These are phyloP conservation scores for Vinca major DNA, from an alignment of 305 asterid genomes.

Conservation along the genomic window DNA sequence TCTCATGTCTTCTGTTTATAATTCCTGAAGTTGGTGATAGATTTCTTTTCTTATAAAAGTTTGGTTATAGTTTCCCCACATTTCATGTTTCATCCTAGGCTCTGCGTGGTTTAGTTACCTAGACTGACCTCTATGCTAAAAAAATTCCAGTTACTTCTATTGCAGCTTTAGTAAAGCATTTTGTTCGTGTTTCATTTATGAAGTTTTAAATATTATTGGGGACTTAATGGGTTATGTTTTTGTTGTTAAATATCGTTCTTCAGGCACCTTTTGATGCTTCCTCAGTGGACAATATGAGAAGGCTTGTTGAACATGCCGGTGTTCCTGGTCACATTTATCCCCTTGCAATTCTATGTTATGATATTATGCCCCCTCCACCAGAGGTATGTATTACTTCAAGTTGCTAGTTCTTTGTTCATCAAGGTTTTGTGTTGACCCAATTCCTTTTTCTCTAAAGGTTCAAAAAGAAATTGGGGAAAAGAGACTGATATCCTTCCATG, in stretches of 20 bases:
- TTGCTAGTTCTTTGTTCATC: constrained; percentile 4
- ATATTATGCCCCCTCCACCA: constrained; percentile 83
- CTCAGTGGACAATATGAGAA: constrained; percentile 78
- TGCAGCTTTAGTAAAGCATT: background rate
- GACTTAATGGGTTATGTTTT: too few species aligned
- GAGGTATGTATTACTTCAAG: constrained; percentile 35
- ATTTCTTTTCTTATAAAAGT: background rate
- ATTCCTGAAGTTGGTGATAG: background rate
- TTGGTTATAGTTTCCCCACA: background rate
- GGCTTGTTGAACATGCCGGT: constrained; percentile 82
- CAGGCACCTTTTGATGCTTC: constrained; percentile 83
- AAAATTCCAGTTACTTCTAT: background rate
- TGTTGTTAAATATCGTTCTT: constrained; percentile 11
- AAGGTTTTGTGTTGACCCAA: constrained; percentile 10
- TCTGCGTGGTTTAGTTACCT: background rate
- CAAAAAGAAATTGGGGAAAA: constrained; percentile 90
- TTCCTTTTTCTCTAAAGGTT: constrained; percentile 32
- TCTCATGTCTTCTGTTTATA: background rate
- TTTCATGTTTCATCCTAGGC: background rate
- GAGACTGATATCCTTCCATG: constrained; percentile 70
- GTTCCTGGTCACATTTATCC: constrained; percentile 76
- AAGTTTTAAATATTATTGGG: too few species aligned
- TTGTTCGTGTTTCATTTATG: background rate
- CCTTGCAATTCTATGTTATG: constrained; percentile 59
- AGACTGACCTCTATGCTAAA: background rate